These are phyloP conservation scores for Mesotaenium endlicherianum DNA, from an alignment of 139 green algal species.

Conservation along the genomic window DNA sequence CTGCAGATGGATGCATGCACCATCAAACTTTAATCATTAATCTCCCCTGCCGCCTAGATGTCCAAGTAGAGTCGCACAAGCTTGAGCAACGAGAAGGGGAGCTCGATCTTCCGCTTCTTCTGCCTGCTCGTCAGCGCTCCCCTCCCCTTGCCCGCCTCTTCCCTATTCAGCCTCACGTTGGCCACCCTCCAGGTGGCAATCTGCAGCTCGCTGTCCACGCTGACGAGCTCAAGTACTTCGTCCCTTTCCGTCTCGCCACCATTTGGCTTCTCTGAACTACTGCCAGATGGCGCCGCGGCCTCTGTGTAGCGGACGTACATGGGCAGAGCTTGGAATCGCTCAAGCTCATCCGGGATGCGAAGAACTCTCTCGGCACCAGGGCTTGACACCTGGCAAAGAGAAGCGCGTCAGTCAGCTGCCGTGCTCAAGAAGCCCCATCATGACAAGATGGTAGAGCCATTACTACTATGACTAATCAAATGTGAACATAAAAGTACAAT, in stretches of 20 bases:
- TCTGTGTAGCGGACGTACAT: constrained; percentile 20
- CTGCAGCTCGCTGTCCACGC: background rate
- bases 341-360: constrained; percentile 4
- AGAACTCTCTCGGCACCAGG: constrained; percentile 21
- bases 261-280: no score
- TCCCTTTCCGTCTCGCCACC: background rate
- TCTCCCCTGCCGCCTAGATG: no score
- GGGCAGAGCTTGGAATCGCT: constrained; percentile 15
- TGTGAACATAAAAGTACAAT: background rate
- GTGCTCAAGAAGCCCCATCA: background rate
- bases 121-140: background rate
- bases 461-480: background rate
- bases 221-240: constrained; percentile 8
- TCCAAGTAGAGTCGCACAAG: background rate
- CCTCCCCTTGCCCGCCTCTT: background rate
- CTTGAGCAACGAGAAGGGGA: background rate
- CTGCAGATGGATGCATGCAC: no score
- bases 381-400: constrained; percentile 14
- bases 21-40: no score
- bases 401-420: background rate
- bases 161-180: constrained; percentile 19
- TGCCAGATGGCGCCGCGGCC: no score
- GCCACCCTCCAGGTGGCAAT: constrained; percentile 13
- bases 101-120: background rate
- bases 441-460: background rate